Base-by-base conservation (phyloP, 1,139 yeast genomes). In the Suzukiozyma palmioleophila region DNA sequence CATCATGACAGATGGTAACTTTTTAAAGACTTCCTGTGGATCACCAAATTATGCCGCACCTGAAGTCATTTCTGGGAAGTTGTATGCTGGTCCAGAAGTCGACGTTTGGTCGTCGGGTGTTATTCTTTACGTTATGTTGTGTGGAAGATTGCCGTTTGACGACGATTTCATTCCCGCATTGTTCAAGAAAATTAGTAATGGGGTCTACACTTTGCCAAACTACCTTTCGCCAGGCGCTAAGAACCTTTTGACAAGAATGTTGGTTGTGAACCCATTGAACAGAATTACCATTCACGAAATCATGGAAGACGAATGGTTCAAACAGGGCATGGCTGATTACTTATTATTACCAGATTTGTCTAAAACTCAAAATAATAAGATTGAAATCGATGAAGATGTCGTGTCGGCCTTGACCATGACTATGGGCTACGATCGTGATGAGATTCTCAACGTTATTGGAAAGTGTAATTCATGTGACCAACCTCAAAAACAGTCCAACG, bases 61-160 rank as follows among this genome's bases (percentile, higher is more conserved):
- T 0, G 98, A 92, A 62, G 97, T 92, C 36, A 92, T 92, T 44
- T 81, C 94, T 49, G 98, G 98, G 35, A 90, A 94, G 59, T 73
- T 92, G 43, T 92, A 92, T 56, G 98, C 97, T 1, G 98, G 98
- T 4, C 97, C 97, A 2, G 98, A 92, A 64, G 98, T 92, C 37
- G 98, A 94, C 60, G 97, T 94, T 39, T 94, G 99, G 99, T 86
- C 96, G 0, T 85, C 96, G 52, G 98, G 99, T 52, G 97, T 94
- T 37, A 92, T 94, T 41, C 72, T 92, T 44, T 92, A 90, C 54
- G 98, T 94, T 36, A 89, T 92, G 96, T 74, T 92, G 40, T 92
- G 97, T 65, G 97, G 99, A 29, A 75, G 97, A 56, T 75, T 94
- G 50, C 99, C 99, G 10, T 94, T 94, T 62, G 98, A 92, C 62